These are phyloP conservation scores for Mycena rebaudengoi DNA, from an alignment of 768 basidiomycete genomes.

Conservation along the genomic window DNA sequence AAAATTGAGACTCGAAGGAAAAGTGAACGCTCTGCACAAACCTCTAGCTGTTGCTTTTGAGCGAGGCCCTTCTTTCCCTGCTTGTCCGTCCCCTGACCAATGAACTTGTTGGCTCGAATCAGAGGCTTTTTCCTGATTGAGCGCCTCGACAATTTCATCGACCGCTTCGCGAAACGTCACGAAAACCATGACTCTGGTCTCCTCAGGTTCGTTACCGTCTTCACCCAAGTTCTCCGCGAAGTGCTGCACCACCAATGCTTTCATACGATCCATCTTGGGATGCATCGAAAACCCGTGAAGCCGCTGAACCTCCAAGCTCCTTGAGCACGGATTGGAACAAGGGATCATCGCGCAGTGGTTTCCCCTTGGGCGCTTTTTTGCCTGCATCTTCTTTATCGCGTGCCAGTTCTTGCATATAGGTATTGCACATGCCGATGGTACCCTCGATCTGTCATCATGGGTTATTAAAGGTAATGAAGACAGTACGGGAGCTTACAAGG, in stretches of 20 bases:
- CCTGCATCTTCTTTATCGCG: slow-evolving; percentile 46
- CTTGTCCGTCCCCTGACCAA: slow-evolving; percentile 90
- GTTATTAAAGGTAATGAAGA: slow-evolving; percentile 3
- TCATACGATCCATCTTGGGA: slow-evolving; percentile 92
- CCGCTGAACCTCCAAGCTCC: slow-evolving; percentile 70
- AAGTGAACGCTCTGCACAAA: slow-evolving; percentile 42
- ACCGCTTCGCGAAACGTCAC: slow-evolving; percentile 90
- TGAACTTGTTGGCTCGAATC: slow-evolving; percentile 84
- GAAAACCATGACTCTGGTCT: slow-evolving; percentile 93
- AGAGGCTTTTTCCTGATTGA: slow-evolving; percentile 82
- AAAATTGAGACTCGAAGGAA: slow-evolving; percentile 10
- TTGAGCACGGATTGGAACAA: slow-evolving; percentile 71
- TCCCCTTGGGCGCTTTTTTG: slow-evolving; percentile 48
- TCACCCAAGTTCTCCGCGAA: slow-evolving; percentile 67
- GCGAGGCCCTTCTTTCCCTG: slow-evolving; percentile 87
- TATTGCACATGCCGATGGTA: slow-evolving; percentile 82
- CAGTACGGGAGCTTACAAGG: slow-evolving; percentile 60
- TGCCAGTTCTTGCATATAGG: slow-evolving; percentile 60
- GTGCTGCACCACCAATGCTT: slow-evolving; percentile 78
- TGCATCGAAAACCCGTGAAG: slow-evolving; percentile 69
- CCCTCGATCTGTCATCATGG: slow-evolving; percentile 72
- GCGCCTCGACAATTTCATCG: slow-evolving; percentile 85
- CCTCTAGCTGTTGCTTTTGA: slow-evolving; percentile 92
- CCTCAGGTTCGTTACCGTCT: slow-evolving; percentile 49
- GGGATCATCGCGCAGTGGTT: slow-evolving; percentile 59